A percentile compares a stretch with the other conserved stretches of the same genome.
Evolutionary conservation across 2,329 filamentous ascomycete species (phyloP).

Genomic region (Mycosphaerelloides madeirae): DNA sequence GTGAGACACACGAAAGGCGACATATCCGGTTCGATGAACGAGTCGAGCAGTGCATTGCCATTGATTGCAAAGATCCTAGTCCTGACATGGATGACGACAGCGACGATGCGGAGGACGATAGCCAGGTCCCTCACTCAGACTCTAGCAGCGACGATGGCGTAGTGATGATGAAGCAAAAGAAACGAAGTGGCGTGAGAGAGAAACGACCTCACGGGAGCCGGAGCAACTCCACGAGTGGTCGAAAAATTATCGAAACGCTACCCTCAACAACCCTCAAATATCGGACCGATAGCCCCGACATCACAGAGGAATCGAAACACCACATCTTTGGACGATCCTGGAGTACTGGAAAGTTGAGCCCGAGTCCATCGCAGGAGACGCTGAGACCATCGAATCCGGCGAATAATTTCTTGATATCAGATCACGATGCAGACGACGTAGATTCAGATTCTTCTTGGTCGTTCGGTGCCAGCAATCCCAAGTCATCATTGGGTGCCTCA

Average conservation of each 20-base stretch:
- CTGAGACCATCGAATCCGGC: conserved; percentile 65
- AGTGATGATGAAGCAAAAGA: conserved; percentile 72
- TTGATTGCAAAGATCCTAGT: conserved; percentile 78
- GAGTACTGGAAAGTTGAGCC: conserved; percentile 47
- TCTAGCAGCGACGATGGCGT: conserved; percentile 64
- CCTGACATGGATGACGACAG: conserved; percentile 55
- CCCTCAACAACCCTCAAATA: conserved; percentile 86
- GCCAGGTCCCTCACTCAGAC: conserved; percentile 45
- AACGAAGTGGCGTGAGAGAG: conserved; percentile 46
- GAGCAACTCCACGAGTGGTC: conserved; percentile 54
- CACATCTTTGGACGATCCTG: conserved; percentile 42
- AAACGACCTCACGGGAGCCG: conserved; percentile 41
- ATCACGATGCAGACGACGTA: conserved; percentile 16
- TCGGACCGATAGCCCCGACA: conserved; percentile 68
- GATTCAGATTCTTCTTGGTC: conserved; percentile 30
- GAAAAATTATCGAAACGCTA: conserved; percentile 78
- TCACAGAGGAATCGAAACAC: conserved; percentile 27
- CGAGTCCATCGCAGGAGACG: conserved; percentile 78
- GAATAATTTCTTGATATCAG: conserved; percentile 52
- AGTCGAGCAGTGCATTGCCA: conserved; percentile 91
- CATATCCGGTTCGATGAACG: conserved; percentile 97
- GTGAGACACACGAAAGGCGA: conserved; percentile 58
- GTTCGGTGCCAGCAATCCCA: conserved; percentile 31
- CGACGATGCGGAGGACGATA: conserved; percentile 34
- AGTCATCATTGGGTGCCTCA: conserved; percentile 27